Evolutionary conservation across 768 basidiomycete genomes (phyloP), one percentile per base, ranked within the genome.

Genomic region (Tricholoma hemisulphureum): DNA sequence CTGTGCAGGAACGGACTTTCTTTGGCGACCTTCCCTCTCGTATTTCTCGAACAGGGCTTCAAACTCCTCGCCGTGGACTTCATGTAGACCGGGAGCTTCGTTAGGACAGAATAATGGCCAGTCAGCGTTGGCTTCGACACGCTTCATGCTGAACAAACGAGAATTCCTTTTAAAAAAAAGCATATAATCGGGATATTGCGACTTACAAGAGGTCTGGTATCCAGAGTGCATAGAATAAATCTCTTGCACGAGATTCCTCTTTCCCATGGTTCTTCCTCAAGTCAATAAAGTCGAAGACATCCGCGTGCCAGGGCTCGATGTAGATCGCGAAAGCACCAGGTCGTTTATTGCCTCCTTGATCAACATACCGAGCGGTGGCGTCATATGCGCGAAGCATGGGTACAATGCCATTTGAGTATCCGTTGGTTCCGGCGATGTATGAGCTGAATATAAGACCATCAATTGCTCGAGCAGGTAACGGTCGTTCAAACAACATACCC

Each of bases 41-140:
- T 98, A 98, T 61, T 81, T 84, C 68, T 86, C 84, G 70, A 89
- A 97, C 18, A 95, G 76, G 1, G 79, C 83, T 66, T 95, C 93
- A 61, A 98, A 98, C 69, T 95, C 93, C 32, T 84, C 88, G 20
- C 93, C 87, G 75, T 91, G 87, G 14, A 94, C 91, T 57, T 99
- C 97, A 61, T 84, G 83, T 52, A 99, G 77, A 45, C 86, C 87
- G 16, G 95, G 92, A 0, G 96, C 96, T 70, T 99, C 97, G 65
- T 93, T 94, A 0, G 97, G 97, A 72, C 96, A 98, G 83, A 99
- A 98, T 57, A 99, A 79, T 0, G 96, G 89, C 97, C 97, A 99
- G 31, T 96, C 83, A 29, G 76, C 89, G 58, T 92, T 87, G 3
- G 81, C 77, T 71, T 99, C 95, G 31, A 98, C 94, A 35, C 96